Evolutionary conservation across 495 filamentous ascomycete species (phyloP), one percentile per base, ranked within the genome.

Genomic region (Talaromyces trachyspermus): DNA sequence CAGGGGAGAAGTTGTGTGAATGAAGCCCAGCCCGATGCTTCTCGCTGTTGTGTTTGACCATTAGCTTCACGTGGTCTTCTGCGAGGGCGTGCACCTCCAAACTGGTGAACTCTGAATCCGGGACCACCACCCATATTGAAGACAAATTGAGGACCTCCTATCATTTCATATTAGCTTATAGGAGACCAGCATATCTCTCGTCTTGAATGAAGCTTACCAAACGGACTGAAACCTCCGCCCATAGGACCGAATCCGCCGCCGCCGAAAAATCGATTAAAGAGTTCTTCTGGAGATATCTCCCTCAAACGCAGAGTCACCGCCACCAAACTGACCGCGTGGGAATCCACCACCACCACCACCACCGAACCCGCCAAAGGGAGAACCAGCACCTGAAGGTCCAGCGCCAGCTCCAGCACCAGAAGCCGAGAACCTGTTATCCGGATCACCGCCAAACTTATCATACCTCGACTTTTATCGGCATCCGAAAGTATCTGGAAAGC

Each of bases 201-300:
- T 25, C 2, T 14, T 46, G 27, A 15, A 4, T n/a, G 9, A 8
- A 40, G 48, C 65, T 15, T 73, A 74, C 84, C 86, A 59, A 88
- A 87, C 18, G 77, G 76, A 46, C 55, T 58, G 53, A 68, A 68
- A 17, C 82, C 81, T 44, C 71, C 70, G 22, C 77, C 81, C 62
- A 71, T 66, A 40, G 61, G 62, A 20, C 67, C 66, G 50, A 71
- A 64, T 18, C 72, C 73, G 40, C 81, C 85, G 19, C 77, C 80
- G n/a, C 82, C 81, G 69, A 98, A 98, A 73, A 98, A 96, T 52
- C 90, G 79, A 60, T 89, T 81, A 68, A 98, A 97, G 67, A 97
- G 73, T 57, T 98, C 92, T 68, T 98, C 92, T 0, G 92, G 91
- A 29, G 86, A 94, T 46, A 98, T 92, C 59, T 97, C 92, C 87